Evolutionary conservation across 192 early-diverging fungal genomes (phyloP).

Genomic region (Geranomyces michiganensis): DNA sequence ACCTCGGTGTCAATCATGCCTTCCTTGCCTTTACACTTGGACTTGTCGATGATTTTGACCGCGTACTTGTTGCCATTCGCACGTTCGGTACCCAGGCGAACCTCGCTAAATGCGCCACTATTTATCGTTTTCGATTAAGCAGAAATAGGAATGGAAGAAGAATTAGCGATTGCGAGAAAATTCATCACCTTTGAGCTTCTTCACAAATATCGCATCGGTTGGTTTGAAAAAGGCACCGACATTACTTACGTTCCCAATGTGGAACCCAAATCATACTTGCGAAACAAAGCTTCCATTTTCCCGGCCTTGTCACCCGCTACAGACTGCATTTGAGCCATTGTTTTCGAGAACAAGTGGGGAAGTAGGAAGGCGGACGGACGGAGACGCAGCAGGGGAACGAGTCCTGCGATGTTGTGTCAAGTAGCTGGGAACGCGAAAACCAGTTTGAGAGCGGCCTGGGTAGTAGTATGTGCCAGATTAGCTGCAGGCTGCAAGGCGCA

Average conservation of each 20-base stretch:
- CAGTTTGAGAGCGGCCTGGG: too few species aligned
- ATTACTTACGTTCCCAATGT: constrained; percentile 51
- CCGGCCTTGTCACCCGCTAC: background rate
- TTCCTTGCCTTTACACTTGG: constrained; percentile 71
- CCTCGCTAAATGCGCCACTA: constrained; percentile 75
- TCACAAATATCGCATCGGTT: too few species aligned
- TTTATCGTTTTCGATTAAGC: constrained; percentile 7
- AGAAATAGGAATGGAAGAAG: background rate
- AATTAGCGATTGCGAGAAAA: background rate
- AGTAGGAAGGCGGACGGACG: too few species aligned
- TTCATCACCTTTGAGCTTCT: too few species aligned
- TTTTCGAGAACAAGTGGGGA: too few species aligned
- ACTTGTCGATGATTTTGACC: constrained; percentile 85
- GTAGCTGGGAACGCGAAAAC: too few species aligned
- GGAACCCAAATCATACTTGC: constrained; percentile 50
- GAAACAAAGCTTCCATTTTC: constrained; percentile 30
- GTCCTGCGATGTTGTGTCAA: too few species aligned
- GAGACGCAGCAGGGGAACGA: too few species aligned
- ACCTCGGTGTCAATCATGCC: constrained; percentile 83
- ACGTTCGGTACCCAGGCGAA: constrained; percentile 67
- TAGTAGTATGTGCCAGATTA: too few species aligned
- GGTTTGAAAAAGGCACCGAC: too few species aligned
- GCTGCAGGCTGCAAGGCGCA: too few species aligned
- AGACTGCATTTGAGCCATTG: constrained; percentile 5
- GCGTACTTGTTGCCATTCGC: constrained; percentile 70